Base-by-base conservation (phyloP, 768 basidiomycete genomes). In the Hypholoma sublateritium region DNA sequence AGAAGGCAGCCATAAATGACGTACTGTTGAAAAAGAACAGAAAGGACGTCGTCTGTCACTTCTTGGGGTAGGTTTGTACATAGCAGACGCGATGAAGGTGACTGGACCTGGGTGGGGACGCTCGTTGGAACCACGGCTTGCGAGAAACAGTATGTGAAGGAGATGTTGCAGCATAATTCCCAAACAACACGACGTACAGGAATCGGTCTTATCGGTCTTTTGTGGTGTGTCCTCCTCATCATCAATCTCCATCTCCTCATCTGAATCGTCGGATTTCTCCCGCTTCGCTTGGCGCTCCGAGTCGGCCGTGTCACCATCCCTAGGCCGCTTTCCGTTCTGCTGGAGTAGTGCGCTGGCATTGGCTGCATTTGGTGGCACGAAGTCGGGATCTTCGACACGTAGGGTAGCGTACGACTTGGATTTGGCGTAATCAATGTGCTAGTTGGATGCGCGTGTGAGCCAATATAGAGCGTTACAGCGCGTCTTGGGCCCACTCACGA, bases 361-460 rank as follows among this genome's bases (percentile, higher is more conserved):
- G 35, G 77, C 79, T 21, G 88, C 78, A 21, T 79, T 84, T 48
- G 90, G 91, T 5, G 88, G 83, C 17, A 93, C 81, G 61, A 92
- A 94, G 62, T 80, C 81, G 37, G 91, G 88, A 72, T 97, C 91
- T 68, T 93, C 90, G 62, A 78, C 78, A 51, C 83, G 80, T 51
- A 85, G 75, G 7, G 90, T 95, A 34, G 95, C 94, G 70, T 91
- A 85, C 1, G 94, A 97, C 73, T 91, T 93, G 58, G 84, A 76
- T 73, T 89, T 93, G 53, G 96, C 93, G 73, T 98, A 98, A 67
- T 80, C 82, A 72, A 98, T 95, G 66, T 82, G 91, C 95, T 98
- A 70, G 39, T 34, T 45, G 21, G 53, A 50, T 35, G 46, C 24
- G 46, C 28, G 28, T 25, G 48, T 36, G 41, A 53, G 59, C 50